Conservation (phyloP, 1,139 yeast species). For the Geotrichum fermentans region DNA sequence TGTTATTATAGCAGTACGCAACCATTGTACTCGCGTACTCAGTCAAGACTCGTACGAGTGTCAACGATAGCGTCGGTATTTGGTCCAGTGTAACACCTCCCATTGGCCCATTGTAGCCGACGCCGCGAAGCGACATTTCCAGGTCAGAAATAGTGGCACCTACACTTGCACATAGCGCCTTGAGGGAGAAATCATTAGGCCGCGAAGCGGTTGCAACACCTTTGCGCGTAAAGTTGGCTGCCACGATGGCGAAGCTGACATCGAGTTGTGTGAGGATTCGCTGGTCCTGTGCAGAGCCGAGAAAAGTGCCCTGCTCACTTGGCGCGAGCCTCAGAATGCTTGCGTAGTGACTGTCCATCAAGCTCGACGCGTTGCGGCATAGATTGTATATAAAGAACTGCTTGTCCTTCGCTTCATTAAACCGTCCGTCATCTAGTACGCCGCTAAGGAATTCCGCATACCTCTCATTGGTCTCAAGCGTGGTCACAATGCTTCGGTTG, state of each 20-base stretch:
- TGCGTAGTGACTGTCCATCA: constrained; percentile 10
- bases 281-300: constrained; percentile 1
- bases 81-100: constrained; percentile 50
- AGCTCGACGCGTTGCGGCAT: background rate
- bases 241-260: constrained; percentile 6
- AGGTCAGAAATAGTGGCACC: constrained; percentile 50
- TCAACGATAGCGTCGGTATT: constrained; percentile 54
- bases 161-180: constrained; percentile 3
- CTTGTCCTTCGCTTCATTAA: background rate
- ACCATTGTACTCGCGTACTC: constrained; percentile 27
- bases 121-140: constrained; percentile 67
- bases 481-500: constrained; percentile 22
- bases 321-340: background rate
- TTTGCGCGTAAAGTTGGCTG: constrained; percentile 3
- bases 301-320: background rate
- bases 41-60: constrained; percentile 51
- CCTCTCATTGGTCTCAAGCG: constrained; percentile 15
- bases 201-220: background rate
- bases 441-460: constrained; percentile 9
- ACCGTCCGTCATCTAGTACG: constrained; percentile 1
- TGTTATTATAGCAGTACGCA: constrained; percentile 14
- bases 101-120: constrained; percentile 35
- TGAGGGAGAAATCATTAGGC: constrained; percentile 6
- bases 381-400: constrained; percentile 1
- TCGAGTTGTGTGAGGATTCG: background rate